These are phyloP conservation scores for Boletus subluridellus DNA, from an alignment of 1,284 basidiomycete genomes.

Conservation along the genomic window DNA sequence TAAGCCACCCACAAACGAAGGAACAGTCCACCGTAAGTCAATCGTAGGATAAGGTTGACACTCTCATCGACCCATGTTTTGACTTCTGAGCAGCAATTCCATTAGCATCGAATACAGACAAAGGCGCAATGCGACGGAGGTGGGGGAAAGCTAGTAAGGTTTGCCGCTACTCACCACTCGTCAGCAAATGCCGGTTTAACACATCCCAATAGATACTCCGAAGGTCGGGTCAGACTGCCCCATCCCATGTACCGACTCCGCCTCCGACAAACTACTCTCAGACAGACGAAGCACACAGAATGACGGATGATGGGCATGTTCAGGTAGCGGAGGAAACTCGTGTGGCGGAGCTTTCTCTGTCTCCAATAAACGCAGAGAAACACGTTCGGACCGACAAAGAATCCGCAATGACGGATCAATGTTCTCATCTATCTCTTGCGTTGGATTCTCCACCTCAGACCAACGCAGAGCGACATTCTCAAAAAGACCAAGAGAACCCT, in stretches of 20 bases:
- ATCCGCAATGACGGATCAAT: neutral
- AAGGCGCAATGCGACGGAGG: neutral
- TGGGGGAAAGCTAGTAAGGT: neutral
- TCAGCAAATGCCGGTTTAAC: neutral
- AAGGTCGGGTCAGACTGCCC: neutral
- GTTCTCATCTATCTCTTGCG: neutral
- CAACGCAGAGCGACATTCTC: neutral
- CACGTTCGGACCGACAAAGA: neutral
- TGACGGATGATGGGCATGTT: accelerated
- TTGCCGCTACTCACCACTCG: neutral
- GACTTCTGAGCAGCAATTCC: neutral
- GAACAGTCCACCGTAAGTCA: neutral
- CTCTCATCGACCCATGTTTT: neutral
- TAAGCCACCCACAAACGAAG: neutral
- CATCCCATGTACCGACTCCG: neutral
- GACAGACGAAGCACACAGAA: neutral
- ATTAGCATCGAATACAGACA: neutral
- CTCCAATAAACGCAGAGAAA: neutral
- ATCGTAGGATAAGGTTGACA: neutral
- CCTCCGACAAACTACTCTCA: neutral
- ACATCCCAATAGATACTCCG: neutral
- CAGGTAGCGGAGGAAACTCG: neutral
- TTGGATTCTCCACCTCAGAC: neutral
- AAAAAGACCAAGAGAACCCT: neutral
- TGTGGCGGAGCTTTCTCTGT: too few species aligned